phyloP scores from a whole-genome alignment of 345 rosid species.

The Theobroma cacao region DNA sequence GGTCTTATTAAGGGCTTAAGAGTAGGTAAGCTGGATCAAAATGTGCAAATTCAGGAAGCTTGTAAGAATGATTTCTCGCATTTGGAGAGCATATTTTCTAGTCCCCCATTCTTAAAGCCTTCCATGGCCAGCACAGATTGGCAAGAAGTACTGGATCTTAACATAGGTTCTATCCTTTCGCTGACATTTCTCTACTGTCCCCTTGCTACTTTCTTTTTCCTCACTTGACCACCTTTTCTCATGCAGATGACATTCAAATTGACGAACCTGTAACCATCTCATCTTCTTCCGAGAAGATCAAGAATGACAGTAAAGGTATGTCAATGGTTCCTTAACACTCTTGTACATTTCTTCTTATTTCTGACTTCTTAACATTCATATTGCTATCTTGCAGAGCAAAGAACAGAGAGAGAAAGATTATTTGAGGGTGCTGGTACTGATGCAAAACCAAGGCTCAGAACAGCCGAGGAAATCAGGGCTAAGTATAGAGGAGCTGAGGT shows the following conservation, averaged over 20 bases:
- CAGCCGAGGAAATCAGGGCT: slow-evolving; percentile 83
- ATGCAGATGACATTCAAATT: slow-evolving; percentile 72
- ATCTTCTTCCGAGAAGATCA: slow-evolving; percentile 37
- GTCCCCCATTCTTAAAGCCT: slow-evolving; percentile 64
- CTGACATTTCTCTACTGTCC: slow-evolving; percentile 4
- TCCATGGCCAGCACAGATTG: slow-evolving; percentile 29
- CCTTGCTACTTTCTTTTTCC: slow-evolving; percentile 6
- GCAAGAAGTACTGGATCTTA: slow-evolving; percentile 45
- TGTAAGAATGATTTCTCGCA: slow-evolving; percentile 31
- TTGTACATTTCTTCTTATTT: not conserved
- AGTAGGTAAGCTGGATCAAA: slow-evolving; percentile 37
- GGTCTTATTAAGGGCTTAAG: slow-evolving; percentile 58
- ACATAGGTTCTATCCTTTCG: slow-evolving; percentile 55
- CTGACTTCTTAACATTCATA: slow-evolving; percentile 10
- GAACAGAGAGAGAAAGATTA: slow-evolving; percentile 53
- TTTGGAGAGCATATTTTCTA: slow-evolving; percentile 61
- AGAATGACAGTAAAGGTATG: slow-evolving; percentile 48
- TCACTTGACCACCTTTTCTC: slow-evolving; percentile 21
- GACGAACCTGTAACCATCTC: slow-evolving; percentile 47
- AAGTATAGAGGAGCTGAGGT: slow-evolving; percentile 73
- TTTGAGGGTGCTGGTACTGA: slow-evolving; percentile 64
- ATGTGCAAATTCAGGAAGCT: slow-evolving; percentile 40
- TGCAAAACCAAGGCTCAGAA: slow-evolving; percentile 58
- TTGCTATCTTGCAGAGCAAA: slow-evolving; percentile 44
- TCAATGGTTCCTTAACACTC: not conserved